These are phyloP conservation scores for Annona squamosa DNA, from an alignment of 164 flowering plant species.

Conservation along the genomic window DNA sequence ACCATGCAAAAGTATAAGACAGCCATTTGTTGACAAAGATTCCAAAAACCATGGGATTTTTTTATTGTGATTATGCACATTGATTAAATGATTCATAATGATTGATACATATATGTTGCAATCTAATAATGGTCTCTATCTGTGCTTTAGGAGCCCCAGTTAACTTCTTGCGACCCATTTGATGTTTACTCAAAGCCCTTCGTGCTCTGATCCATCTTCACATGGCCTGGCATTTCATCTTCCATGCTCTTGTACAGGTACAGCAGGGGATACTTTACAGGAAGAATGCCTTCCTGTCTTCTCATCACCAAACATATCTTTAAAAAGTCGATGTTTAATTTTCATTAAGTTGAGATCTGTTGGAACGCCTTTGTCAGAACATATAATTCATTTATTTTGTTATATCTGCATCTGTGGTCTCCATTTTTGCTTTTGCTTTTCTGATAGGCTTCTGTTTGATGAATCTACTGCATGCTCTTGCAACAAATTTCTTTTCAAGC, in stretches of 20 bases:
- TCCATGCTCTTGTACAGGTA: not conserved
- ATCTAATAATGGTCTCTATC: not conserved
- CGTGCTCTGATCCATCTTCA: slow-evolving; percentile 31
- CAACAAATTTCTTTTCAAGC: no score
- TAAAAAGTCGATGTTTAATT: not conserved
- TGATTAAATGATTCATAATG: not conserved
- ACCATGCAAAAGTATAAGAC: not conserved
- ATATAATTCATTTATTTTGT: no score
- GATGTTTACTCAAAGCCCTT: slow-evolving; percentile 78
- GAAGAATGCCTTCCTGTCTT: not conserved
- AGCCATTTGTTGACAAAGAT: not conserved
- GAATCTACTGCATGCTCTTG: no score
- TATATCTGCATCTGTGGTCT: no score
- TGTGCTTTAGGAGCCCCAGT: slow-evolving; percentile 63
- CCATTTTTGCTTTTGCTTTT: no score
- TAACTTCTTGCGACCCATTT: slow-evolving; percentile 54
- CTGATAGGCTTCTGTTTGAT: no score
- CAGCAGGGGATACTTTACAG: not conserved
- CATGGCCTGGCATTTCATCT: not conserved
- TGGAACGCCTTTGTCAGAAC: no score
- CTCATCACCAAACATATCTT: not conserved
- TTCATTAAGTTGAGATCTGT: no score
- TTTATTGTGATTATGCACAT: not conserved
- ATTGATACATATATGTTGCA: not conserved
- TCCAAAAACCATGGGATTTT: not conserved